phyloP scores from a whole-genome alignment of 768 basidiomycete species.

The Serendipita sp. region DNA sequence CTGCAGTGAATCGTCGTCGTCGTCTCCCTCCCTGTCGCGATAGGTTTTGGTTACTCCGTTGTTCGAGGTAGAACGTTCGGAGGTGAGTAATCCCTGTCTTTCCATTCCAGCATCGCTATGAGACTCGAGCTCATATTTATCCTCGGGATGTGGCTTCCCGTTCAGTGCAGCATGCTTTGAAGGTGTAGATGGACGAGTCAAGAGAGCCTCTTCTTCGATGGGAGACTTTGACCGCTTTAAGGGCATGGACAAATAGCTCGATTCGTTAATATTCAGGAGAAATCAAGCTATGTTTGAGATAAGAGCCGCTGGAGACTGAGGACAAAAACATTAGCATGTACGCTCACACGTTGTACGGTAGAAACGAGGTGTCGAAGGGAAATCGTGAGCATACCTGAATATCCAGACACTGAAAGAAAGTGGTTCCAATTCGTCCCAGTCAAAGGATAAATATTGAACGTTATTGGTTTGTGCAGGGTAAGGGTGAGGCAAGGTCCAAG shows the following conservation, averaged over 20 bases:
- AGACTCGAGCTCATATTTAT: neutral
- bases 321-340: too few relatives aligned
- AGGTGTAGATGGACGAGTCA: neutral
- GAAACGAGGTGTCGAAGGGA: too few relatives aligned
- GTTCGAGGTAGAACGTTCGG: neutral
- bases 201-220: neutral
- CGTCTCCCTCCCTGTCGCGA: neutral
- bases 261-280: too few relatives aligned
- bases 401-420: too few relatives aligned
- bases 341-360: too few relatives aligned
- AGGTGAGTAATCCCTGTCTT: neutral
- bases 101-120: neutral
- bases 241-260: neutral
- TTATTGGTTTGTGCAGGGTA: neutral
- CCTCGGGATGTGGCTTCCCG: neutral
- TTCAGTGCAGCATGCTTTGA: neutral
- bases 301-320: too few relatives aligned
- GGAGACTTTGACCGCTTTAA: neutral
- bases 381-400: too few relatives aligned
- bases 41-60: neutral
- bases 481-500: neutral
- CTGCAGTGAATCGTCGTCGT: neutral
- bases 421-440: too few relatives aligned
- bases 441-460: neutral
- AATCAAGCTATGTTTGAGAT: too few relatives aligned